Evolutionary conservation across 2,329 filamentous ascomycete genomes (phyloP), one percentile per base, ranked within the genome.

Genomic region (Rugonectria rugulosa): DNA sequence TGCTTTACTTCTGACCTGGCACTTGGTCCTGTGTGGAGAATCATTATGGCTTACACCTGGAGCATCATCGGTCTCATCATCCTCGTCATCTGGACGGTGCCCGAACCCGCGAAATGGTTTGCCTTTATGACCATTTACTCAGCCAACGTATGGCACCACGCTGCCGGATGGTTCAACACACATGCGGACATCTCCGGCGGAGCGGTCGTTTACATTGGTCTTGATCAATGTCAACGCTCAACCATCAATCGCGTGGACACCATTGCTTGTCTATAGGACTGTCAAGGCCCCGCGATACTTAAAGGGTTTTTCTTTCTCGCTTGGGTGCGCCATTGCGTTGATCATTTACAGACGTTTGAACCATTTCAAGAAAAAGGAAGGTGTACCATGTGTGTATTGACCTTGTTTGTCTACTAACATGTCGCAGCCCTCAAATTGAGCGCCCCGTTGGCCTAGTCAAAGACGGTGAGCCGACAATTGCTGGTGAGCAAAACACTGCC

Each of bases 81-180:
- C 21, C 72, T 85, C 4, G 73, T 79, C 1, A 70, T 84, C 9
- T 87, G 83, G 84, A 68, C 81, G 15, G 82, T 86, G 0, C 81
- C 82, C 0, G 81, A 85, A 42, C 31, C 57, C 8, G 59, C 61
- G 0, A 62, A 65, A 8, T 67, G 65, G 65, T 67, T 67, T 5
- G 64, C 59, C 2, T 64, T 85, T 75, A 66, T 70, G 21, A 81
- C 78, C 0, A 79, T 75, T 0, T 84, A 81, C 61, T 75, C 75
- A 0, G 73, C 81, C 0, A 75, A 78, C 5, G 77, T 1, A 77
- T 85, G 70, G 83, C 81, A 0, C 82, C 79, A 79, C 84, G 4
- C 69, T 86, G 6, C 79, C 49, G 81, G 82, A 3, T 85, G 82
- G 80, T 77, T 82, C 4, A 85, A 85, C 56, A 79, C 73, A 10